phyloP scores from a whole-genome alignment of 2,329 filamentous ascomycete species.

The Colletotrichum eleusines region DNA sequence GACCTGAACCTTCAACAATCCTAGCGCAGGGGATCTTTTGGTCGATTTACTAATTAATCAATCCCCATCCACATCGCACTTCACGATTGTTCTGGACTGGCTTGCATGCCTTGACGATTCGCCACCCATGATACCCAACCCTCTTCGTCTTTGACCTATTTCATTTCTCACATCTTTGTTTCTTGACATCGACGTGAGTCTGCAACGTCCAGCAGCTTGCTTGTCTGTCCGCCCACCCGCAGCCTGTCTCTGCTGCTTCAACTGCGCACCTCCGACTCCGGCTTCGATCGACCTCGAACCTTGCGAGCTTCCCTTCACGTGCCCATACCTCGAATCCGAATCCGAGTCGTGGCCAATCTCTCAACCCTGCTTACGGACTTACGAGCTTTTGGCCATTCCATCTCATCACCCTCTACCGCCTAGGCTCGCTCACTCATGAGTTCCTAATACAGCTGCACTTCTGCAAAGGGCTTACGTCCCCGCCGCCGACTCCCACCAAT shows the following conservation, averaged over 20 bases:
- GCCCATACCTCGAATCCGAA: conserved; percentile 9
- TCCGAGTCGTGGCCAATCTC: neutral
- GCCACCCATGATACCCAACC: conserved; percentile 33
- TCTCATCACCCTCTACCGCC: neutral
- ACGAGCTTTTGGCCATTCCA: conserved; percentile 1
- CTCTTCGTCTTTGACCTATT: conserved; percentile 1
- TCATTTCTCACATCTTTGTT: neutral
- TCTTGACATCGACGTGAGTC: neutral
- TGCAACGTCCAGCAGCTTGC: neutral
- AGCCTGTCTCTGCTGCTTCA: conserved; percentile 5
- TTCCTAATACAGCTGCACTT: conserved; percentile 28
- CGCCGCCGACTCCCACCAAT: conserved; percentile 22
- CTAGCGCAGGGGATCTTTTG: conserved; percentile 30
- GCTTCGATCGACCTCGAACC: neutral
- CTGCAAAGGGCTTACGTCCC: conserved; percentile 29
- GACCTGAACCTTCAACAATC: conserved; percentile 24
- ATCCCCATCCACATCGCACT: neutral
- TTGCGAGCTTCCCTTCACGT: conserved; percentile 15
- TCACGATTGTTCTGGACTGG: conserved; percentile 8
- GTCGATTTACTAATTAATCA: conserved; percentile 15
- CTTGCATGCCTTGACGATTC: conserved; percentile 35
- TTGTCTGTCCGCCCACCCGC: neutral
- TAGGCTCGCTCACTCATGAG: conserved; percentile 35
- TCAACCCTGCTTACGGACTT: neutral
- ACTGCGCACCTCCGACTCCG: conserved; percentile 1